These are phyloP conservation scores for Amanita rubescens DNA, from an alignment of 768 basidiomycete genomes.

Conservation along the genomic window DNA sequence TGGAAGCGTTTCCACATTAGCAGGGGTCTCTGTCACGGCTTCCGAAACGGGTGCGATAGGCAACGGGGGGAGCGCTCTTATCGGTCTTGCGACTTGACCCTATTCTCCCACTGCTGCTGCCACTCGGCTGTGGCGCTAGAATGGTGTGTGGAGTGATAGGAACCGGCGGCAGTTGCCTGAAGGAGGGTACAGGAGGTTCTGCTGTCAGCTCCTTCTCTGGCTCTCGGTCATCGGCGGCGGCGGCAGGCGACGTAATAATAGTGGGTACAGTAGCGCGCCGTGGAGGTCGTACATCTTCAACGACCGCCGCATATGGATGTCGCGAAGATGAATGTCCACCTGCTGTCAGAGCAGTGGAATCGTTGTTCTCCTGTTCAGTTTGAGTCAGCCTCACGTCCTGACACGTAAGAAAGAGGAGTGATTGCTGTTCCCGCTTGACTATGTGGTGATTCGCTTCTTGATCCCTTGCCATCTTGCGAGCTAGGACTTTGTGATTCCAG, in stretches of 20 bases:
- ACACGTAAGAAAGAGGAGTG: background rate
- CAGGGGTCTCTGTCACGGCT: background rate
- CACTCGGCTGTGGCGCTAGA: background rate
- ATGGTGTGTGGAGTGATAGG: background rate
- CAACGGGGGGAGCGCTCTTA: background rate
- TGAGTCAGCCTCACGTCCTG: background rate
- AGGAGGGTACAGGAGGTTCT: background rate
- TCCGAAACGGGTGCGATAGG: background rate
- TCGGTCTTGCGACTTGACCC: background rate
- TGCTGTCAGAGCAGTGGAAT: no score
- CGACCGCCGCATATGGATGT: background rate
- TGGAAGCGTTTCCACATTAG: background rate
- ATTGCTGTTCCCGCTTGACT: background rate
- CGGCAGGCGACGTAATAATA: no score
- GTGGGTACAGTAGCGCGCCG: no score
- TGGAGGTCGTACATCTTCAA: background rate
- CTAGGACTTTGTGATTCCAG: background rate
- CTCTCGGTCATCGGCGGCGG: background rate
- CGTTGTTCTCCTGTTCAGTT: background rate
- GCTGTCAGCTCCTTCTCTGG: background rate
- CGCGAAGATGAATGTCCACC: background rate
- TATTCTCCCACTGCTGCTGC: background rate
- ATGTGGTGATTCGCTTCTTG: background rate
- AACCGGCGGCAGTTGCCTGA: background rate
- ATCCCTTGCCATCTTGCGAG: background rate